Base-by-base conservation (phyloP, 2,329 filamentous ascomycete species). In the Hypomyces perniciosus region DNA sequence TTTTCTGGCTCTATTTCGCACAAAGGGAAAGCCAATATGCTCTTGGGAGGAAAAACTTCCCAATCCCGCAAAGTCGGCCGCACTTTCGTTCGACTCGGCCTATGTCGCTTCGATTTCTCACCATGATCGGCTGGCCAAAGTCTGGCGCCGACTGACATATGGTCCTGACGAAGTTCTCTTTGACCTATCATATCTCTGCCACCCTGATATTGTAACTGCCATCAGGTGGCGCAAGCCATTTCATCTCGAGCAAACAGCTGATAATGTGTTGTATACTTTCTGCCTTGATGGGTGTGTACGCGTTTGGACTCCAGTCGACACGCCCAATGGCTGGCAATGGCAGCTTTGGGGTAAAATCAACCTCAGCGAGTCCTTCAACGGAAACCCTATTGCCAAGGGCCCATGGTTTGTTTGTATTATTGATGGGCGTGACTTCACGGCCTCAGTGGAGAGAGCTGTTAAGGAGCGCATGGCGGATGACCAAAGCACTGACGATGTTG, bases 221-320 rank as follows among this genome's bases (percentile, higher is more conserved):
- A 71, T 96, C 53, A 85, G 92, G 65, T 99, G 95, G 95, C 84
- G 89, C 43, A 81, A 82, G 55, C 88, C 89, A 5, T 81, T 82
- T 55, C 83, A 93, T 62, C 72, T 82, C 10, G 88, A 92, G 34
- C 88, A 95, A 63, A 83, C 82, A 5, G 80, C 86, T 50, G 87
- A 93, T 37, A 93, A 96, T 67, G 85, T 95, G 1, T 77, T 99
- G 1, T 97, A 96, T 64, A 96, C 93, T 0, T 82, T 91, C 56
- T 95, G 90, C 59, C 78, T 83, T 10, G 93, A 99, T 65, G 84
- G 86, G 52, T 75, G 85, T 45, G 72, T 97, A 55, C 81, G 91
- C 42, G 79, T 96, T 38, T 99, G 92, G 92, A 85, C 86, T 0
- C 79, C 85, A 7, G 83, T 83, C 5, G 88, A 95, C 54, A 78